phyloP scores from a whole-genome alignment of 2,329 filamentous ascomycete species.

The Elsinoe batatas region DNA sequence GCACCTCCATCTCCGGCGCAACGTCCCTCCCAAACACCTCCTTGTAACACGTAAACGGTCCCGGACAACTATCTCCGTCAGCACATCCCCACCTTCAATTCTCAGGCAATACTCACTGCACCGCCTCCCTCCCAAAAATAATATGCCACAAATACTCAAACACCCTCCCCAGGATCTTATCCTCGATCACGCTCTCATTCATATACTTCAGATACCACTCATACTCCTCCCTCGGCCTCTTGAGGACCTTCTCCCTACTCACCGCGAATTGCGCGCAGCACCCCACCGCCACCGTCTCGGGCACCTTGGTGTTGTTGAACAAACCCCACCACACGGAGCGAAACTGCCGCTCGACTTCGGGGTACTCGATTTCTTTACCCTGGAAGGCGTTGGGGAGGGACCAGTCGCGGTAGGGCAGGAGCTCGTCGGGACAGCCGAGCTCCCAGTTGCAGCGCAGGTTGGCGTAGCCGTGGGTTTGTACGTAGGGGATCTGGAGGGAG shows the following conservation, averaged over 20 bases:
- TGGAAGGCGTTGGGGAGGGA: conserved; percentile 25
- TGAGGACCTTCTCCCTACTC: conserved; percentile 36
- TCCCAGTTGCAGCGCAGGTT: conserved; percentile 46
- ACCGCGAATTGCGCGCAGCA: conserved; percentile 50
- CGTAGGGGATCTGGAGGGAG: conserved; percentile 37
- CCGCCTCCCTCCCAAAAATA: conserved; percentile 26
- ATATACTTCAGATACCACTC: conserved; percentile 41
- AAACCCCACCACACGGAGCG: conserved; percentile 41
- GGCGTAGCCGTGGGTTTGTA: conserved; percentile 42
- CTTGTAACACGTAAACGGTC: neutral
- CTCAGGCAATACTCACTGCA: neutral
- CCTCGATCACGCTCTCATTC: conserved; percentile 35
- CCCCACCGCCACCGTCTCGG: conserved; percentile 38
- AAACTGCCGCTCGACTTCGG: conserved; percentile 39
- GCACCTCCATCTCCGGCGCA: neutral
- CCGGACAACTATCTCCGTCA: neutral
- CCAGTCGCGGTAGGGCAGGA: conserved; percentile 32
- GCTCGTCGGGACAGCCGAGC: conserved; percentile 43
- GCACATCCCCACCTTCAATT: neutral
- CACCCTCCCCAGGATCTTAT: conserved; percentile 43
- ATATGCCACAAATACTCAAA: conserved; percentile 53
- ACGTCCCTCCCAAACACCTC: neutral
- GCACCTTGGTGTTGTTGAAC: conserved; percentile 34
- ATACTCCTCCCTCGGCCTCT: conserved; percentile 40
- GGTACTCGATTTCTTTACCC: conserved; percentile 29